These are phyloP conservation scores for Bertia moriformis DNA, from an alignment of 2,329 filamentous ascomycete species.

Conservation along the genomic window DNA sequence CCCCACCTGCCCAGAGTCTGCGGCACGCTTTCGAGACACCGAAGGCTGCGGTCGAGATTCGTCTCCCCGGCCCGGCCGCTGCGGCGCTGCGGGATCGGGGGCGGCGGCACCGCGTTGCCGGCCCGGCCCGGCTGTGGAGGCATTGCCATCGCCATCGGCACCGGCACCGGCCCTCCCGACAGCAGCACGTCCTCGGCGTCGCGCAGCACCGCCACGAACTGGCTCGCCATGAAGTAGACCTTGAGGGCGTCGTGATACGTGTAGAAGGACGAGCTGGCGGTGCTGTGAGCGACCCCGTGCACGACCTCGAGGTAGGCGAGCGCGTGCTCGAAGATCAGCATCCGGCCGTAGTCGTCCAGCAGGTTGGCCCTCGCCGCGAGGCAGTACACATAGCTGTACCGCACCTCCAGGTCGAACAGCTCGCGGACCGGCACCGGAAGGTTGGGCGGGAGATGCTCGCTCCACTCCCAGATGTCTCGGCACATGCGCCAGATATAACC, in stretches of 20 bases:
- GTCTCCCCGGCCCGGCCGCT: neutral
- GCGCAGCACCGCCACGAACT: conserved; percentile 45
- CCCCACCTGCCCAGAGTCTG: neutral
- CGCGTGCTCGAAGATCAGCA: conserved; percentile 73
- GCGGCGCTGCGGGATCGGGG: neutral
- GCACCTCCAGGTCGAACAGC: conserved; percentile 73
- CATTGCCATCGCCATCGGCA: conserved; percentile 29
- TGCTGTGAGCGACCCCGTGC: conserved; percentile 47
- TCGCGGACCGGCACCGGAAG: conserved; percentile 53
- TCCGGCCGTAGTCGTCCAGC: conserved; percentile 62
- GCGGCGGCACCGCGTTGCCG: too few species aligned
- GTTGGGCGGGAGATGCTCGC: conserved; percentile 54
- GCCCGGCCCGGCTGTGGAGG: conserved; percentile 22
- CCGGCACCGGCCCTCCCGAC: conserved; percentile 21
- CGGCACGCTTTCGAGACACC: neutral
- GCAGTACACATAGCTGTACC: conserved; percentile 84
- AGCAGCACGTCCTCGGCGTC: conserved; percentile 42
- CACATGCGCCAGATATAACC: conserved; percentile 65
- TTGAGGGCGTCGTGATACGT: conserved; percentile 81
- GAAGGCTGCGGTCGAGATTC: neutral
- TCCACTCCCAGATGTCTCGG: conserved; percentile 67
- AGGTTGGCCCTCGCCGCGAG: conserved; percentile 60
- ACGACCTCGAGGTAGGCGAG: conserved; percentile 70
- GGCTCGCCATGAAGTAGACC: conserved; percentile 60
- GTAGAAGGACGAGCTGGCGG: conserved; percentile 50